These are phyloP conservation scores for Podaxis rugospora DNA, from an alignment of 768 basidiomycete species.

Conservation along the genomic window DNA sequence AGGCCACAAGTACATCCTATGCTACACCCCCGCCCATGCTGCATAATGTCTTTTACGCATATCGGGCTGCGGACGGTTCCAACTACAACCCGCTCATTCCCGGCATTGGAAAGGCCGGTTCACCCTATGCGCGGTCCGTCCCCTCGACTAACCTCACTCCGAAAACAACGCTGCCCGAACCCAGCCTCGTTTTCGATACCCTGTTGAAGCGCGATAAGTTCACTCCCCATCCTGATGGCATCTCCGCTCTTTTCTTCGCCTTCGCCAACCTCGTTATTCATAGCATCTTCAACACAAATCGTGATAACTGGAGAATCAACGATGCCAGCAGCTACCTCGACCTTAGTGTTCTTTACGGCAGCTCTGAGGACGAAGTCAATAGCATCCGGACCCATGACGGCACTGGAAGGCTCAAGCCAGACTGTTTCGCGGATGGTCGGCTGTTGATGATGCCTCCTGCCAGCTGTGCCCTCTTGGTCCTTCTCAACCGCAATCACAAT, in stretches of 20 bases:
- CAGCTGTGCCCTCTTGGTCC: slow-evolving; percentile 59
- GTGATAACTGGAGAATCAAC: slow-evolving; percentile 48
- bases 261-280: slow-evolving; percentile 79
- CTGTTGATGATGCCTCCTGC: slow-evolving; percentile 72
- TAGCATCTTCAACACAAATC: slow-evolving; percentile 59
- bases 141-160: slow-evolving; percentile 42
- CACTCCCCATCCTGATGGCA: slow-evolving; percentile 57
- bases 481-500: slow-evolving; percentile 73
- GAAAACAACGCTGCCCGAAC: slow-evolving; percentile 50
- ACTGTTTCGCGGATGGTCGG: slow-evolving; percentile 65
- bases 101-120: slow-evolving; percentile 52
- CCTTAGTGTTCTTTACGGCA: slow-evolving; percentile 71
- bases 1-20: background rate
- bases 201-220: slow-evolving; percentile 53
- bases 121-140: slow-evolving; percentile 68
- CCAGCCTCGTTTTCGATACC: slow-evolving; percentile 66
- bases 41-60: slow-evolving; percentile 38
- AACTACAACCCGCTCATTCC: slow-evolving; percentile 55
- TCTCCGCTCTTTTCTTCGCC: slow-evolving; percentile 73
- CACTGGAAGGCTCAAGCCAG: slow-evolving; percentile 60
- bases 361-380: slow-evolving; percentile 39
- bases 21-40: background rate
- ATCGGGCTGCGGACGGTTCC: slow-evolving; percentile 56
- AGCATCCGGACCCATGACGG: slow-evolving; percentile 60
- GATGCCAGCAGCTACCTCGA: slow-evolving; percentile 72